Percentiles rank a stretch among this genome's conserved stretches.
Evolutionary conservation across 2,329 filamentous ascomycete genomes (phyloP).

Genomic region (Diaporthe velutina): DNA sequence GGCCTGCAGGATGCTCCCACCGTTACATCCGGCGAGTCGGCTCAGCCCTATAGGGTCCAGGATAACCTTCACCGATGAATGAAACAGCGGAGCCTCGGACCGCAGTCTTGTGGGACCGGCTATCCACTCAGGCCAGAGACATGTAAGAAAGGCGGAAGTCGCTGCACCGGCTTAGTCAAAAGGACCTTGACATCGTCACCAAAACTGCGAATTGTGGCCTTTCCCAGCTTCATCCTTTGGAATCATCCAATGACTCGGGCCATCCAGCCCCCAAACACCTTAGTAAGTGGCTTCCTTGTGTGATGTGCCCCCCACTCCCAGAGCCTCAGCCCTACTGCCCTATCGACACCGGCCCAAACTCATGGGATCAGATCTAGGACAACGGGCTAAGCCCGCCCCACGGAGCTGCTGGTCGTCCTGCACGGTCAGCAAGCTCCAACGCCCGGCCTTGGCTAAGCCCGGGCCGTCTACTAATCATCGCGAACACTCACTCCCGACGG

Average conservation of each 20-base stretch:
- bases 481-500: neutral
- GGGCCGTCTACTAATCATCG: constrained; percentile 14
- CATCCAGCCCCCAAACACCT: constrained; percentile 1
- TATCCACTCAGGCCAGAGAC: neutral
- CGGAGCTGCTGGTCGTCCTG: neutral
- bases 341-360: neutral
- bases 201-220: neutral
- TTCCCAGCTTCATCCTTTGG: neutral
- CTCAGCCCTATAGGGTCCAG: constrained; percentile 22
- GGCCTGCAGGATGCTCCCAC: constrained; percentile 1
- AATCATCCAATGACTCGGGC: constrained; percentile 6
- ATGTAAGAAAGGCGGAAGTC: neutral
- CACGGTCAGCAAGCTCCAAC: constrained; percentile 27
- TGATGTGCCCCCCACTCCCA: constrained; percentile 7
- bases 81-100: constrained; percentile 19
- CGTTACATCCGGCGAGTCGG: constrained; percentile 28
- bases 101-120: neutral
- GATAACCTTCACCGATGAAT: constrained; percentile 23
- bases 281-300: constrained; percentile 13
- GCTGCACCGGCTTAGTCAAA: neutral
- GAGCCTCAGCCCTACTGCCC: constrained; percentile 25
- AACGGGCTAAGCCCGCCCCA: constrained; percentile 2
- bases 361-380: neutral
- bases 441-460: constrained; percentile 7
- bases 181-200: constrained; percentile 1